Evolutionary conservation across 2,329 filamentous ascomycete genomes (phyloP).

Genomic region (Penicillium griseofulvum): DNA sequence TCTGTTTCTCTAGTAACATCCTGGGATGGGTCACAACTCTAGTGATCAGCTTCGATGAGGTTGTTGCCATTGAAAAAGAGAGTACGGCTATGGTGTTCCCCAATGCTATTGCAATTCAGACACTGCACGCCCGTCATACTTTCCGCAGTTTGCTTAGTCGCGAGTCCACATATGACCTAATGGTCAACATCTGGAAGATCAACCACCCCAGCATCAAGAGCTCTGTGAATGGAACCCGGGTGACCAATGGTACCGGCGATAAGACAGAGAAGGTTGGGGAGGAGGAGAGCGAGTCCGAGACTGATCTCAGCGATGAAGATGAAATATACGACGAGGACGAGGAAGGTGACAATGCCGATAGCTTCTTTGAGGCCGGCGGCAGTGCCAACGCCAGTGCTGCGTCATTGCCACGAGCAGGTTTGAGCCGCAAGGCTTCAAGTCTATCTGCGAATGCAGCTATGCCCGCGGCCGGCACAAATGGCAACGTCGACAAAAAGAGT

Average conservation of each 20-base stretch:
- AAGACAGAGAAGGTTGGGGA: conserved; percentile 78
- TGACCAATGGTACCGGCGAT: conserved; percentile 79
- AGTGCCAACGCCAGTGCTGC: conserved; percentile 56
- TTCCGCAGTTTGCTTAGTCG: conserved; percentile 94
- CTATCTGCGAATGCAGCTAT: conserved; percentile 34
- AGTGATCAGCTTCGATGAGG: conserved; percentile 97
- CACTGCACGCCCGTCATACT: conserved; percentile 88
- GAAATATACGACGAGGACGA: conserved; percentile 55
- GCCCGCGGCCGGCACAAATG: conserved; percentile 38
- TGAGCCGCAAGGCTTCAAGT: conserved; percentile 70
- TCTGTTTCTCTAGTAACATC: conserved; percentile 99
- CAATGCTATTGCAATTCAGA: conserved; percentile 95
- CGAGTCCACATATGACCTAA: conserved; percentile 93
- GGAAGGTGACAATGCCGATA: conserved; percentile 57
- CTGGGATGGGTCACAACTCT: conserved; percentile 96
- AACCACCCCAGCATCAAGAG: conserved; percentile 90
- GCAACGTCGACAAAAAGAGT: conserved; percentile 41
- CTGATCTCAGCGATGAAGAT: conserved; percentile 73
- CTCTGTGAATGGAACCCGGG: conserved; percentile 80
- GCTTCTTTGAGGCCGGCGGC: conserved; percentile 55
- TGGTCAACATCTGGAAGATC: conserved; percentile 98
- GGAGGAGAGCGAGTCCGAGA: conserved; percentile 67
- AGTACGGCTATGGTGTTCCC: conserved; percentile 94
- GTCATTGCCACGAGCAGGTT: conserved; percentile 48
- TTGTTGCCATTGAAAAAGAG: conserved; percentile 94